phyloP scores from a whole-genome alignment of 306 rosid species.

The Vigna reflexopilosa region DNA sequence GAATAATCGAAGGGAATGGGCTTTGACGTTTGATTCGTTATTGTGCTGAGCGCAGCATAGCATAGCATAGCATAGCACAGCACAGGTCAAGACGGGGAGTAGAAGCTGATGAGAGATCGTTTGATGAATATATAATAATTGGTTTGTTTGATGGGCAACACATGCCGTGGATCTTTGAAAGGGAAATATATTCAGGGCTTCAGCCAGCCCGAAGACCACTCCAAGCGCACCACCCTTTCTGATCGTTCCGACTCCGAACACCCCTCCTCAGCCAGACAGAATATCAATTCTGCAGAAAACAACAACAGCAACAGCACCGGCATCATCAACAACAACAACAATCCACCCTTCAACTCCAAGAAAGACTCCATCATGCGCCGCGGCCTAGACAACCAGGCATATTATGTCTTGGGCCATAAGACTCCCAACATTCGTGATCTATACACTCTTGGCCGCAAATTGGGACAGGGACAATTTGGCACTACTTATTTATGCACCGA shows the following conservation, averaged over 20 bases:
- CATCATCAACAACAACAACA: neutral
- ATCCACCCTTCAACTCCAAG: slow-evolving; percentile 43
- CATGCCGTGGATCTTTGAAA: slow-evolving; percentile 96
- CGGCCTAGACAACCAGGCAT: slow-evolving; percentile 68
- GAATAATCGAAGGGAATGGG: neutral
- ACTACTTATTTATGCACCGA: slow-evolving; percentile 79
- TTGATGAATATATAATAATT: slow-evolving; percentile 46
- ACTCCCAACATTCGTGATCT: slow-evolving; percentile 90
- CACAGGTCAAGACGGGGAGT: neutral
- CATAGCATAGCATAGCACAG: neutral
- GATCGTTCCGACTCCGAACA: slow-evolving; percentile 51
- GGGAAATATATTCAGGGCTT: slow-evolving; percentile 74
- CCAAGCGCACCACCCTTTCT: slow-evolving; percentile 64
- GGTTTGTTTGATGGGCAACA: slow-evolving; percentile 95
- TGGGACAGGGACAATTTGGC: slow-evolving; percentile 97
- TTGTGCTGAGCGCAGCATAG: neutral
- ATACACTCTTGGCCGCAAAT: slow-evolving; percentile 76
- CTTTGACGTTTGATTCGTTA: slow-evolving; percentile 27
- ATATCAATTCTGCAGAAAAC: slow-evolving; percentile 43
- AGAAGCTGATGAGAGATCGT: slow-evolving; percentile 55
- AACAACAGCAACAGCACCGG: slow-evolving; percentile 13
- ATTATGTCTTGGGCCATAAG: slow-evolving; percentile 88
- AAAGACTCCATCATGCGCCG: slow-evolving; percentile 74
- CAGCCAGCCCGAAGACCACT: slow-evolving; percentile 67
- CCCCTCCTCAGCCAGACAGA: slow-evolving; percentile 47